Conservation (phyloP, 352 stramenopile genomes). For the Saprolegnia parasitica region DNA sequence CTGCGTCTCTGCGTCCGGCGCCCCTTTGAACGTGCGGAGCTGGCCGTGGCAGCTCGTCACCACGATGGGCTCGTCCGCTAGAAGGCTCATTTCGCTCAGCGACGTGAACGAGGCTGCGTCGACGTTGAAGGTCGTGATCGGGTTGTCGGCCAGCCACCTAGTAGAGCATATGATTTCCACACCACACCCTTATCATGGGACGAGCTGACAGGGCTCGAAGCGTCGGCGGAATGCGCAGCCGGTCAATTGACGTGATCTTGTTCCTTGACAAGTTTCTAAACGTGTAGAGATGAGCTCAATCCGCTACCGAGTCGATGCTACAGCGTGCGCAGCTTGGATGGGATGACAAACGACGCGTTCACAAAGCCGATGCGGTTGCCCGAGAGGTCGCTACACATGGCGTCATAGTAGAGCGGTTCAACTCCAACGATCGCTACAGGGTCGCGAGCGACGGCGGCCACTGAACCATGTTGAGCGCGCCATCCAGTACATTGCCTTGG, state of each 20-base stretch:
- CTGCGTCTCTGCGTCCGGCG: neutral
- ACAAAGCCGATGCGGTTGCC: constrained; percentile 1
- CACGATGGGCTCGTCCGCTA: neutral
- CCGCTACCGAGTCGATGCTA: neutral
- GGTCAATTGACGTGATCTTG: constrained; percentile 8
- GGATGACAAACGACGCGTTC: constrained; percentile 15
- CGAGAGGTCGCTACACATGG: neutral
- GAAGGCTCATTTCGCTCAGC: neutral
- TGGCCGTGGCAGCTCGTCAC: neutral
- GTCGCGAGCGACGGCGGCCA: constrained; percentile 2
- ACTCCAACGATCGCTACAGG: neutral
- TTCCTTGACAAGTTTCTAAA: neutral
- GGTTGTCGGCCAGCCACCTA: neutral
- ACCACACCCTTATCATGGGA: too few relatives aligned
- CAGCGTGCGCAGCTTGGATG: constrained; percentile 2
- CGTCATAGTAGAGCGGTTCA: too few relatives aligned
- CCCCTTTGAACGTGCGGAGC: neutral
- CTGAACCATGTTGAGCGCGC: neutral
- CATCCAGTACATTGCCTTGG: neutral
- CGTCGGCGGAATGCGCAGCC: neutral
- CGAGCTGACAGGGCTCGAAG: neutral
- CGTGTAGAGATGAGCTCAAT: neutral
- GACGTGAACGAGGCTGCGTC: neutral
- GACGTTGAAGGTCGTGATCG: neutral
- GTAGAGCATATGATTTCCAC: neutral